phyloP scores from a whole-genome alignment of 352 stramenopile genomes.

The Blastocystis hominis region DNA sequence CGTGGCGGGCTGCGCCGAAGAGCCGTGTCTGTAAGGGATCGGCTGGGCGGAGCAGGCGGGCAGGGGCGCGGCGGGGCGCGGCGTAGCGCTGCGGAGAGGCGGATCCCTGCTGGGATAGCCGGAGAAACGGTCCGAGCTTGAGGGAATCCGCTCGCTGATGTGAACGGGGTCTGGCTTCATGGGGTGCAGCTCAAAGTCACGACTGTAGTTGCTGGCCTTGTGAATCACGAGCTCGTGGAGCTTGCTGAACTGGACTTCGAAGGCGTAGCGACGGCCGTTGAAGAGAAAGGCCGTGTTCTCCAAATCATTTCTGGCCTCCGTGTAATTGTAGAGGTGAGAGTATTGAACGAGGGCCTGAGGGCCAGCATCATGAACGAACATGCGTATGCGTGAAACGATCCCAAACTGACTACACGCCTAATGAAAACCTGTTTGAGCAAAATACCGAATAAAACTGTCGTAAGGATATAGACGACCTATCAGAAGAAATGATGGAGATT shows the following conservation, averaged over 20 bases:
- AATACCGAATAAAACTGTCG: constrained; percentile 14
- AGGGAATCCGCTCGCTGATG: too few species aligned
- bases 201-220: constrained; percentile 49
- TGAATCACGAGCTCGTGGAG: constrained; percentile 6
- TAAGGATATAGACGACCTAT: background rate
- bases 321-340: background rate
- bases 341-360: constrained; percentile 24
- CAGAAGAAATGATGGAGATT: constrained; percentile 4
- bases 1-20: too few species aligned
- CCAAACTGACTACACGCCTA: background rate
- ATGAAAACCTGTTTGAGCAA: background rate
- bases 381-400: background rate
- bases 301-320: background rate
- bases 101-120: too few species aligned
- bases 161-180: background rate
- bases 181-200: background rate
- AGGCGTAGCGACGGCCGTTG: background rate
- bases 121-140: too few species aligned
- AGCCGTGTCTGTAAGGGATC: too few species aligned
- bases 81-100: too few species aligned
- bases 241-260: constrained; percentile 33
- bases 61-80: too few species aligned
- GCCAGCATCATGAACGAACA: constrained; percentile 33
- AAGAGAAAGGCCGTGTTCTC: constrained; percentile 3
- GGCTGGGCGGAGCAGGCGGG: too few species aligned